Percentiles rank a stretch among this genome's conserved stretches.
These are phyloP conservation scores for Pestalotiopsis fici DNA, from an alignment of 2,329 filamentous ascomycete species.

Conservation along the genomic window DNA sequence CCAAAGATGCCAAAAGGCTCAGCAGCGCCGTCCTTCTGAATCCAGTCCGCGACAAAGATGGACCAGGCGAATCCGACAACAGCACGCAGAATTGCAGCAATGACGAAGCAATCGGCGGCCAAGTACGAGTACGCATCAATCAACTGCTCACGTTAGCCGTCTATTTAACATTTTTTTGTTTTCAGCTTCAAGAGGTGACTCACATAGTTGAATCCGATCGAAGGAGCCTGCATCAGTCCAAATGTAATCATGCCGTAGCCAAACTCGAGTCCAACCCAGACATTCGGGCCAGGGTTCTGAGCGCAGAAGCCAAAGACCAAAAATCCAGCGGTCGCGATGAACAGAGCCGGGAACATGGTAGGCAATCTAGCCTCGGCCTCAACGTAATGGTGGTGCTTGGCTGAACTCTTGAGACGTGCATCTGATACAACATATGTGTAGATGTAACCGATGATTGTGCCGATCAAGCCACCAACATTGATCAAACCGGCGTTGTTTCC, in stretches of 20 bases:
- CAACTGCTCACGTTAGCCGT: conserved; percentile 29
- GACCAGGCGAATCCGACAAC: conserved; percentile 55
- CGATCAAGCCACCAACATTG: conserved; percentile 34
- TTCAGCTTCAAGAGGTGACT: conserved; percentile 16
- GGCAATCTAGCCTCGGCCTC: conserved; percentile 35
- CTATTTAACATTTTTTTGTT: too few relatives aligned
- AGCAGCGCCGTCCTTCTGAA: conserved; percentile 39
- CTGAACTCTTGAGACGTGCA: conserved; percentile 19
- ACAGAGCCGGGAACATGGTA: conserved; percentile 29
- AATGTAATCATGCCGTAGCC: conserved; percentile 37
- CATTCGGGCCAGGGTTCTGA: conserved; percentile 25
- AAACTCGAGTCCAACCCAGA: conserved; percentile 35
- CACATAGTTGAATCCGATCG: conserved; percentile 39
- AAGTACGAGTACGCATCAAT: conserved; percentile 50
- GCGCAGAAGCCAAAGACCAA: conserved; percentile 39
- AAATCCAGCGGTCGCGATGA: conserved; percentile 31
- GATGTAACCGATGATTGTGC: conserved; percentile 26
- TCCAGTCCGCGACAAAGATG: conserved; percentile 53
- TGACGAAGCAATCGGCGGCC: conserved; percentile 54
- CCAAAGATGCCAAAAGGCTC: conserved; percentile 55
- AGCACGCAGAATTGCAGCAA: conserved; percentile 49
- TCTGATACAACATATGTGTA: conserved; percentile 28
- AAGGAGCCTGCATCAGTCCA: conserved; percentile 37
- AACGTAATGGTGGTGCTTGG: conserved; percentile 24
- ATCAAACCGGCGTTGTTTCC: conserved; percentile 32